Conservation (phyloP, 768 basidiomycete genomes). For the Mycena rosella region DNA sequence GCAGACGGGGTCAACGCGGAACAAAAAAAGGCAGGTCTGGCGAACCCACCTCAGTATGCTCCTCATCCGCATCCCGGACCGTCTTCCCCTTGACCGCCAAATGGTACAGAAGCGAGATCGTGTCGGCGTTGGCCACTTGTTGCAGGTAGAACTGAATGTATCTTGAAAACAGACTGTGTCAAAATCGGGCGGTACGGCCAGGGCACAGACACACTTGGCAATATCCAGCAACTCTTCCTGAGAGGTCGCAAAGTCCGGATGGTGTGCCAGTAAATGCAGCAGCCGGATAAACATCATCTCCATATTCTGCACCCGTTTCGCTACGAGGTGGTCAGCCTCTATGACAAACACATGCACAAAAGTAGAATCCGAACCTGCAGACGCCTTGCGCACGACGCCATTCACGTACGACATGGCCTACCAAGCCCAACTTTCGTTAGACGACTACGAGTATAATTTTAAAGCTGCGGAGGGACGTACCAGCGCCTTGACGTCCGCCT, state of each 20-base stretch:
- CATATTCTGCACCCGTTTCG: constrained; percentile 71
- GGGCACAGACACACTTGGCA: constrained; percentile 72
- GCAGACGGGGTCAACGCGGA: constrained; percentile 6
- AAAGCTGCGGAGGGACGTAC: constrained; percentile 53
- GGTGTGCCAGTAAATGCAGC: constrained; percentile 90
- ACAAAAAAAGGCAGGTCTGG: background rate
- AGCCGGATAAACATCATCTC: constrained; percentile 90
- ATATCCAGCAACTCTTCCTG: constrained; percentile 82
- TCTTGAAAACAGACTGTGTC: constrained; percentile 54
- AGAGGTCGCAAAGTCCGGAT: constrained; percentile 87
- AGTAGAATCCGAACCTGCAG: constrained; percentile 52
- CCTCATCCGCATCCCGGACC: constrained; percentile 80
- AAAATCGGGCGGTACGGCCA: background rate
- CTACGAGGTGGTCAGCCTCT: constrained; percentile 47
- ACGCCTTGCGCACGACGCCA: constrained; percentile 60
- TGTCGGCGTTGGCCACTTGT: constrained; percentile 81
- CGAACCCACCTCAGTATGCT: constrained; percentile 73
- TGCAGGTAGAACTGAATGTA: constrained; percentile 93
- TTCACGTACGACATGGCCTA: constrained; percentile 71
- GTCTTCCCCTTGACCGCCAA: constrained; percentile 89
- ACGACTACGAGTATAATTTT: background rate
- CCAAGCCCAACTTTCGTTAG: constrained; percentile 21
- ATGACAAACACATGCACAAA: background rate
- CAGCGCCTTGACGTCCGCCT: constrained; percentile 77
- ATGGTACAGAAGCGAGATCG: constrained; percentile 85